phyloP scores from a whole-genome alignment of 768 basidiomycete species.

The Boletellus ananiceps region DNA sequence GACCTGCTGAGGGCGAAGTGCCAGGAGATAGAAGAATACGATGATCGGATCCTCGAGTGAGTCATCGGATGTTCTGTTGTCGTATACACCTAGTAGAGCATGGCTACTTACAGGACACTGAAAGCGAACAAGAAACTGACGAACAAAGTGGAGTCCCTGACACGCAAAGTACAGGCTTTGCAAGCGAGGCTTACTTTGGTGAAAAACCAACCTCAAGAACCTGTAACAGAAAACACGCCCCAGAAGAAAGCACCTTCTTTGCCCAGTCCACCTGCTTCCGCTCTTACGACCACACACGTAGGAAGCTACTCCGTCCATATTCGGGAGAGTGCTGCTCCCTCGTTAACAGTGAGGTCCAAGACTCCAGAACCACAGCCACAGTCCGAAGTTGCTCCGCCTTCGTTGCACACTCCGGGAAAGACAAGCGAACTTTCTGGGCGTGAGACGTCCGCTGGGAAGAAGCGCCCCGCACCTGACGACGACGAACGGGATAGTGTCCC shows the following conservation, averaged over 20 bases:
- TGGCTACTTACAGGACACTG: conserved; percentile 47
- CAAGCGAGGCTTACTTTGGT: conserved; percentile 61
- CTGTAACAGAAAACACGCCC: conserved; percentile 8
- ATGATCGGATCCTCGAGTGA: conserved; percentile 76
- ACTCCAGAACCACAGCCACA: conserved; percentile 45
- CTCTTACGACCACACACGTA: conserved; percentile 4
- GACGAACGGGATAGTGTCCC: conserved; percentile 61
- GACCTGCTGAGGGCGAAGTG: conserved; percentile 64
- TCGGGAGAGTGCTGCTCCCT: conserved; percentile 40
- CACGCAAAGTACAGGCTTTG: conserved; percentile 66
- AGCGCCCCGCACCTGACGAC: conserved; percentile 74
- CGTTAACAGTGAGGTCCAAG: conserved; percentile 42
- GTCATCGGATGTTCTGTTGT: conserved; percentile 1
- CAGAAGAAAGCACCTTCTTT: conserved; percentile 5
- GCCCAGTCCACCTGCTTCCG: conserved; percentile 12
- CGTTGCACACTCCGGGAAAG: conserved; percentile 48
- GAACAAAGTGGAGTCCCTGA: conserved; percentile 64
- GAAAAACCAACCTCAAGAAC: conserved; percentile 37
- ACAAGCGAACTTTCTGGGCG: conserved; percentile 27
- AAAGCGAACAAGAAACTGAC: conserved; percentile 78
- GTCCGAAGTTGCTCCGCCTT: conserved; percentile 15
- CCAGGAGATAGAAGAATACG: conserved; percentile 78
- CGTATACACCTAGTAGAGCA: conserved; percentile 1
- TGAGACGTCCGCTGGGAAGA: conserved; percentile 51
- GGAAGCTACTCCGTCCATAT: conserved; percentile 8